Percentiles rank a stretch among this genome's conserved stretches.
Evolutionary conservation across 176 grass and related monocot species (phyloP).

Genomic region (Carex myosuroides): DNA sequence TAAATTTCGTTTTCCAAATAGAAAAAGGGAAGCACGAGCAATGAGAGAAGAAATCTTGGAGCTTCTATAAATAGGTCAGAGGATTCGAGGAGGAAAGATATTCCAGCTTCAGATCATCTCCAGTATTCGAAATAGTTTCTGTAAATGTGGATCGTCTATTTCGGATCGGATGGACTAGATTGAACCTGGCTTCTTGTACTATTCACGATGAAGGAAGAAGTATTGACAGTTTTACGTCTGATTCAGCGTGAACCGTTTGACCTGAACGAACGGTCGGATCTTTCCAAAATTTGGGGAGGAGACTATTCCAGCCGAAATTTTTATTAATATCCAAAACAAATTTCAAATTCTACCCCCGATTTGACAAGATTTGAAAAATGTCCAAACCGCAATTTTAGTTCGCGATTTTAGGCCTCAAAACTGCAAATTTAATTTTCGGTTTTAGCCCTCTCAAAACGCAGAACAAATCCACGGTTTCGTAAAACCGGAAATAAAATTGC

Average conservation of each 20-base stretch:
- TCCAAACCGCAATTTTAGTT: too few species aligned
- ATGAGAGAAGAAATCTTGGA: neutral
- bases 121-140: neutral
- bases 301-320: neutral
- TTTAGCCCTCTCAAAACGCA: too few species aligned
- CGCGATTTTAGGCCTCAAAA: too few species aligned
- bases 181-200: neutral
- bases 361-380: too few species aligned
- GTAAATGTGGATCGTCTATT: neutral
- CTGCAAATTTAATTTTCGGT: too few species aligned
- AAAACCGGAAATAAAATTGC: too few species aligned
- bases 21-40: neutral
- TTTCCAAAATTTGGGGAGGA: neutral
- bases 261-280: neutral
- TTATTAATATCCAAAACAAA: too few species aligned
- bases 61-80: constrained; percentile 4
- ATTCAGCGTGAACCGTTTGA: neutral
- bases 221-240: neutral
- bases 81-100: neutral
- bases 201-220: neutral
- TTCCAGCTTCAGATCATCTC: neutral
- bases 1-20: neutral
- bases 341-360: too few species aligned
- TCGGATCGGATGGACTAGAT: neutral
- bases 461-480: too few species aligned